Base-by-base conservation (phyloP, 805 yeast species). In the Metschnikowia arizonensis region DNA sequence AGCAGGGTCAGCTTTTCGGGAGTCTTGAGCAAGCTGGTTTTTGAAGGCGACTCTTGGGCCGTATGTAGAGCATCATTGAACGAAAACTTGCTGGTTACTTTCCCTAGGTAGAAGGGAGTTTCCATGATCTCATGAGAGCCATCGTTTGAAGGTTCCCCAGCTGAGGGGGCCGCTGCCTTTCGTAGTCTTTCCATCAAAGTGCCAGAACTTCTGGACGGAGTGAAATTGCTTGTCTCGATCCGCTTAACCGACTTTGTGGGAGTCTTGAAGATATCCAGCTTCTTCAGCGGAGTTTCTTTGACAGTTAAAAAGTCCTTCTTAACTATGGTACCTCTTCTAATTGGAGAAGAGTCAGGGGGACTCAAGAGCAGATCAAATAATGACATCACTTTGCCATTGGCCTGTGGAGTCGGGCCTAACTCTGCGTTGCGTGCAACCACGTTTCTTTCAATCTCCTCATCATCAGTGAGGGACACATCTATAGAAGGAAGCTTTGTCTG, bases 401-500 rank as follows among this genome's bases (percentile, higher is more conserved):
- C 74, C 54, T 88, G 96, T 0, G 96, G 96, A 0, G 96, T 88
- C 0, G 96, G 96, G 0, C 95, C 95, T 10, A 87, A 59, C 48
- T 80, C 85, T 3, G 63, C 60, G 15, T 48, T 50, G 6, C 25
- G 38, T 7, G 42, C 45, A 12, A 42, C 47, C n/a, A 40, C 47
- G 5, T 39, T 28, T 5, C 34, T 43, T 26, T 47, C 50, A 12
- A 26, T 44, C 7, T 45, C 57, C 29, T 56, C 51, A 8, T 52
- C 57, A 15, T 53, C 56, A 1, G 47, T 46, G 17, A 49, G 40
- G 10, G 38, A 29, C n/a, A 40, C 45, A 26, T 44, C 46, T 10
- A 48, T 34, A 9, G 38, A 14, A 14, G 38, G 33, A 38, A 30
- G 17, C 31, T 10, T 24, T 19, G 9, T 38, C n/a, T 25, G 37